A percentile compares a stretch with the other conserved stretches of the same genome.
These are phyloP conservation scores for Populus hybrid DNA, from an alignment of 441 rosid genomes.

Conservation along the genomic window DNA sequence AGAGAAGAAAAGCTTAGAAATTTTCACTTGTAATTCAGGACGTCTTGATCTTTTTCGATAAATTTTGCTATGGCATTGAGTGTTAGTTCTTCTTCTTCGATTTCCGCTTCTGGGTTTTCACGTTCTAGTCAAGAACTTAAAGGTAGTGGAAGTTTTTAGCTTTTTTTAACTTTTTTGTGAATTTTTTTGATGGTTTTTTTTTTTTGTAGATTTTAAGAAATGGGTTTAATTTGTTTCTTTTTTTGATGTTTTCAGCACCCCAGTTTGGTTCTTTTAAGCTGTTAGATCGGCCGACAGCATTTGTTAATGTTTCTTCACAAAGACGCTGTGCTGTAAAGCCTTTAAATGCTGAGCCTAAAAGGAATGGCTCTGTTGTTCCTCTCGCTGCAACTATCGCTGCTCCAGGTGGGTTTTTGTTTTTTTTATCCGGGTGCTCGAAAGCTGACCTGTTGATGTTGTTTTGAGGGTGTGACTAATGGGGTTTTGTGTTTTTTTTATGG, in stretches of 20 bases:
- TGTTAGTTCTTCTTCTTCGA: slow-evolving; percentile 44
- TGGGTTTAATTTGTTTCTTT: not conserved
- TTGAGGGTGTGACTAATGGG: not conserved
- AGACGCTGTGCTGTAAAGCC: slow-evolving; percentile 45
- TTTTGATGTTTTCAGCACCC: slow-evolving; percentile 33
- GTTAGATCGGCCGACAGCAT: slow-evolving; percentile 35
- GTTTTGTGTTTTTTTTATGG: not conserved
- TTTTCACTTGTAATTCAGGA: not conserved
- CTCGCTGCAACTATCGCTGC: slow-evolving; percentile 55
- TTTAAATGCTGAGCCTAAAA: slow-evolving; percentile 57
- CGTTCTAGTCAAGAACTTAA: slow-evolving; percentile 43
- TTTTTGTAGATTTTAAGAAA: not conserved
- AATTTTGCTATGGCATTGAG: slow-evolving; percentile 48
- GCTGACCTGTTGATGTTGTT: not conserved
- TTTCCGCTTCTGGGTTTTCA: slow-evolving; percentile 39
- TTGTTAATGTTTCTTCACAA: slow-evolving; percentile 34
- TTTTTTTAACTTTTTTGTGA: not conserved
- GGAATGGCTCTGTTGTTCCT: slow-evolving; percentile 49
- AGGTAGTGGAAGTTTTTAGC: slow-evolving; percentile 31
- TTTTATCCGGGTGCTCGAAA: not conserved
- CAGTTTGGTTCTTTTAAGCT: slow-evolving; percentile 54
- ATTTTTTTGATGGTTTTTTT: rapidly evolving
- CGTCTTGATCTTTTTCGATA: not conserved
- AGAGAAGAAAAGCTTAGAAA: not conserved
- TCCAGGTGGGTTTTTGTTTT: slow-evolving; percentile 37